Base-by-base conservation (phyloP, 371 early-diverging fungal species). In the Mycotypha africana region DNA sequence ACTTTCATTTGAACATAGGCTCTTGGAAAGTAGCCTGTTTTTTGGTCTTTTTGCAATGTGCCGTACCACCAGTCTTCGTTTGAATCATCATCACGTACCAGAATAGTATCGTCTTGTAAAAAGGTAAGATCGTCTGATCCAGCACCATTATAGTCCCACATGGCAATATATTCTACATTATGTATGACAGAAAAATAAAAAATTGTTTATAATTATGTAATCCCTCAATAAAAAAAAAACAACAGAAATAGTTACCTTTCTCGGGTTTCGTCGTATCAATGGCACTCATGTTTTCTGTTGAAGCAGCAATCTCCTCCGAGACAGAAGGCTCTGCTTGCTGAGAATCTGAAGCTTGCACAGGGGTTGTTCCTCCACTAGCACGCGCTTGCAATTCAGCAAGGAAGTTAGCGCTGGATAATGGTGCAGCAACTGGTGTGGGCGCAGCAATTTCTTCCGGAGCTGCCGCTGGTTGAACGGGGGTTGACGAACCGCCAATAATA, bases 401-500 rank as follows among this genome's bases (percentile, higher is more conserved):
- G 24, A 70, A 60, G 0, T 35, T 47, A 9, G 53, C 45, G 17
- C 54, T 45, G 1, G 58, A 86, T 61, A 79, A 88, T 10, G 89
- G 79, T 22, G 88, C 87, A 7, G 79, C 71, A 17, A 42, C 62
- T 2, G 79, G 69, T 28, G 56, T 56, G 10, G 65, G 72, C 20
- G 53, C 52, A 35, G 53, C 52, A 40, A 51, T 50, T 31, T 49
- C 49, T 9, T 49, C 17, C 12, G 49, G 31, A 25, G 31, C 31
- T 26, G 46, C 30, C 4, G 4, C 39, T 46, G 45, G 41, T 25
- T 38, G 45, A 36, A 35, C 34, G 28, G 58, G 37, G 2, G 28
- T 15, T 11, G 41, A 15, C 4, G 17, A n/a, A 39, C 33, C 34
- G 7, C 14, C 45, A 40, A 53, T 31, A 9, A 73, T 67, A 33